Base-by-base conservation (phyloP, 208 protist genomes). In the Acanthamoeba lenticulata region DNA sequence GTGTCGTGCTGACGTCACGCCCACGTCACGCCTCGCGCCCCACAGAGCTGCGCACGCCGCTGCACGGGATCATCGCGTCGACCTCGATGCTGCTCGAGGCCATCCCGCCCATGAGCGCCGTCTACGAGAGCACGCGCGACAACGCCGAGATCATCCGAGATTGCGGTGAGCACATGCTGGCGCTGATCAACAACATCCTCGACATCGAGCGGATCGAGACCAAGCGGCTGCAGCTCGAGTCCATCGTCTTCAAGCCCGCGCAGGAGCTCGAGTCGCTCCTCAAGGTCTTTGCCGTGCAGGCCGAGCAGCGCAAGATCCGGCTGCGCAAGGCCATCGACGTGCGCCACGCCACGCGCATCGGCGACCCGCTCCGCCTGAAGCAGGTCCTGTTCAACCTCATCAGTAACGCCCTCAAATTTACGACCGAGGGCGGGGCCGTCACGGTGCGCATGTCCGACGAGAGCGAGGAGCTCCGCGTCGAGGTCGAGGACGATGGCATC, bases 401-500 rank as follows among this genome's bases (percentile, higher is more conserved):
- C 15, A 34, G 13, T 40, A 93, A 93, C 62, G 88, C 88, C 24
- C 27, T 93, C 52, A 93, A 93, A 60, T 93, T 93, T 40, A 96
- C 95, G 1, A 34, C 9, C 57, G 44, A 79, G n/a, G 60, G 60
- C 15, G 88, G 88, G 3, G 19, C 24, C 17, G 62, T 93, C 17
- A 79, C 40, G 15, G 88, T 93, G 15, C 24, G 47, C 29, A 47
- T 93, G 15, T 40, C 32, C 1, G 92, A 91, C 0, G 89, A 91
- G 36, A 55, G 38, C 36, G 57, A 90, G 38, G 62, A 79, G 21
- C 7, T 93, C 6, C 34, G n/a, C 67, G 92, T 96, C 27, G 62
- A 69, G 0, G 90, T 96, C 1, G 65, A 93, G 62, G 95, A 96
- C 57, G 94, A 45, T 15, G 95, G 95, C 60, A 96, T 96, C 42